Evolutionary conservation across 2,329 filamentous ascomycete genomes (phyloP), one percentile per base, ranked within the genome.

Genomic region (Cytospora chrysosperma): DNA sequence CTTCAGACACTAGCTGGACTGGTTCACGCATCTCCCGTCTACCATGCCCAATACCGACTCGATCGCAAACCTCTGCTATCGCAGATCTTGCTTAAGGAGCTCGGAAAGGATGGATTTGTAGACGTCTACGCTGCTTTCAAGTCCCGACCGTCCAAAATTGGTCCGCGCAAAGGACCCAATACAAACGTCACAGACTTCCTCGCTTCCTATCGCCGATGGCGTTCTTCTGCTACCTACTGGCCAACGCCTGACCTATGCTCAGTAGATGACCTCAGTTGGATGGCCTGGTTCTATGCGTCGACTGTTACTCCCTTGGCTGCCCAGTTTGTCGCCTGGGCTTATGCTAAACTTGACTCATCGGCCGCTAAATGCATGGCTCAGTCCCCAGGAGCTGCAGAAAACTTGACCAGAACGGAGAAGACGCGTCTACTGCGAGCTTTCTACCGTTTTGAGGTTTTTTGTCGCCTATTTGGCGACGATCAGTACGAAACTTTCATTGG

Each of bases 401-500:
- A 2, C 30, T 32, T 32, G 30, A 56, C 32, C 52, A 21, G 27
- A 5, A 61, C 59, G 43, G 59, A 61, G 52, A n/a, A 17, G 17
- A 62, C n/a, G 21, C 47, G 66, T 37, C 13, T 67, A 6, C 28
- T 53, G 1, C 55, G 66, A 24, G 61, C 61, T 13, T 28, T 67
- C 19, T 67, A 66, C 49, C 66, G 64, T 30, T 64, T 64, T 50
- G 47, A 66, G 40, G 37, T 58, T 4, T 58, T 61, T 54, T 62
- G 55, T 50, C 8, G 59, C 6, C 51, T 67, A 27, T 53, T 56
- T 40, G 34, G n/a, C 40, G 56, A 37, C 21, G 19, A 27, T 17
- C 43, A 34, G 21, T 24, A 15, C n/a, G 9, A 37, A 32, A 32
- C 9, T 30, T 4, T 4, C 4, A 30, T 30, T 9, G 4, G 28